A percentile compares a stretch with the other conserved stretches of the same genome.
phyloP scores from a whole-genome alignment of 2,329 filamentous ascomycete species.

The Lachnellula cervina region DNA sequence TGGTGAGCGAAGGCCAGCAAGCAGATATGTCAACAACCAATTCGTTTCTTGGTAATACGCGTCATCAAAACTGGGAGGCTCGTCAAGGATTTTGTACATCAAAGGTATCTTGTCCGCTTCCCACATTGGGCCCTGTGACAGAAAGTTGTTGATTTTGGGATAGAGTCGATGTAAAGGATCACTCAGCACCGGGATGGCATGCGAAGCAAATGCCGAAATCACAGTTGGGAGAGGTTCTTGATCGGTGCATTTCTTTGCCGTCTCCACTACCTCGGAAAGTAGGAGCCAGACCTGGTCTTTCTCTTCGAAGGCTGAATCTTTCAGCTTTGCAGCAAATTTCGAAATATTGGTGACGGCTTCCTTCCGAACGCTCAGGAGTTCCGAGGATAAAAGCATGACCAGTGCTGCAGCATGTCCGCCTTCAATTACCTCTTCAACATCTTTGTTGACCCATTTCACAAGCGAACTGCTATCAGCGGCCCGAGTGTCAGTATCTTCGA shows the following conservation, averaged over 20 bases:
- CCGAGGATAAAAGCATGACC: constrained; percentile 70
- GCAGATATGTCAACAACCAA: constrained; percentile 69
- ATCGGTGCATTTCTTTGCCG: constrained; percentile 52
- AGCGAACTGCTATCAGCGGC: constrained; percentile 47
- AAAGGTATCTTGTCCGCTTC: constrained; percentile 66
- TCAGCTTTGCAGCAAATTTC: constrained; percentile 58
- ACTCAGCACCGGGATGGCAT: constrained; percentile 63
- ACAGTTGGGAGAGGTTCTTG: constrained; percentile 63
- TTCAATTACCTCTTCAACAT: constrained; percentile 72
- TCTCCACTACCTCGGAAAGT: constrained; percentile 75
- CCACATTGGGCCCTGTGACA: constrained; percentile 76
- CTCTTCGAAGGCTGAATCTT: constrained; percentile 68
- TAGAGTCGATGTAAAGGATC: constrained; percentile 81
- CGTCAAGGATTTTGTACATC: constrained; percentile 56
- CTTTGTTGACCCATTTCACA: constrained; percentile 67
- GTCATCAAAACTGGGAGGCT: constrained; percentile 68
- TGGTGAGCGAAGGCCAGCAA: constrained; percentile 58
- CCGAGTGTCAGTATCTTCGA: constrained; percentile 6
- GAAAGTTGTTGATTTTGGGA: constrained; percentile 77
- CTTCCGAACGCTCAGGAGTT: constrained; percentile 68
- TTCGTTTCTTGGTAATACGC: constrained; percentile 65
- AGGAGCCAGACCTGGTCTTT: constrained; percentile 75
- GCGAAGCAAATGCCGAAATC: constrained; percentile 69
- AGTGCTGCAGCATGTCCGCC: constrained; percentile 68
- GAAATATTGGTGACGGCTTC: constrained; percentile 69